Evolutionary conservation across 2,329 filamentous ascomycete species (phyloP).

Genomic region (Lecanoromycetidae sp.): DNA sequence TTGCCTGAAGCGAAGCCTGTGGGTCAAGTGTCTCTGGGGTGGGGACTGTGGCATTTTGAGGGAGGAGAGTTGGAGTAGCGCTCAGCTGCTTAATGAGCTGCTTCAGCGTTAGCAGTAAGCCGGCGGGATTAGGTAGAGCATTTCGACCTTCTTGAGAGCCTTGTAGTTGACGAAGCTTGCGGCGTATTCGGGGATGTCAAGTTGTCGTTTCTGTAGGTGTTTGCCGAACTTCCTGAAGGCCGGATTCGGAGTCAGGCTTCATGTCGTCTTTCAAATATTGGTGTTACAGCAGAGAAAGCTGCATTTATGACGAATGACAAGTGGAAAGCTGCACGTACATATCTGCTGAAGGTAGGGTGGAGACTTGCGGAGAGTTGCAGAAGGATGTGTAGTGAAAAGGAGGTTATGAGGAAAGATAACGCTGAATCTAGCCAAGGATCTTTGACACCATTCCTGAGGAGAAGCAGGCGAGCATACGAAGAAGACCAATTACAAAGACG

Average conservation of each 20-base stretch:
- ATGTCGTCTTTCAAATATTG: background rate
- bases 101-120: conserved; percentile 25
- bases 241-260: conserved; percentile 15
- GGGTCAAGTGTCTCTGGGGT: conserved; percentile 49
- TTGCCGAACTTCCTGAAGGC: conserved; percentile 92
- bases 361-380: background rate
- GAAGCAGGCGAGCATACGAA: background rate
- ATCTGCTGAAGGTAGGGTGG: conserved; percentile 7
- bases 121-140: conserved; percentile 4
- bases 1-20: conserved; percentile 84
- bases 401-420: conserved; percentile 1
- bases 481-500: background rate
- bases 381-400: background rate
- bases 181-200: conserved; percentile 98
- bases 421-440: conserved; percentile 4
- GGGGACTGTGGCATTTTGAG: conserved; percentile 50
- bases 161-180: conserved; percentile 99
- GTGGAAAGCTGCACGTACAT: conserved; percentile 20
- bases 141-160: conserved; percentile 81
- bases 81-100: conserved; percentile 98
- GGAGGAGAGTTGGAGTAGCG: conserved; percentile 70
- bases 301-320: conserved; percentile 1
- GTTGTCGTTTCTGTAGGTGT: conserved; percentile 96
- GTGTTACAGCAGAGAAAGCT: background rate
- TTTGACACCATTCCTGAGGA: background rate